A percentile compares a stretch with the other conserved stretches of the same genome.
These are phyloP conservation scores for Alternaria gaisen DNA, from an alignment of 2,329 filamentous ascomycete genomes.

Conservation along the genomic window DNA sequence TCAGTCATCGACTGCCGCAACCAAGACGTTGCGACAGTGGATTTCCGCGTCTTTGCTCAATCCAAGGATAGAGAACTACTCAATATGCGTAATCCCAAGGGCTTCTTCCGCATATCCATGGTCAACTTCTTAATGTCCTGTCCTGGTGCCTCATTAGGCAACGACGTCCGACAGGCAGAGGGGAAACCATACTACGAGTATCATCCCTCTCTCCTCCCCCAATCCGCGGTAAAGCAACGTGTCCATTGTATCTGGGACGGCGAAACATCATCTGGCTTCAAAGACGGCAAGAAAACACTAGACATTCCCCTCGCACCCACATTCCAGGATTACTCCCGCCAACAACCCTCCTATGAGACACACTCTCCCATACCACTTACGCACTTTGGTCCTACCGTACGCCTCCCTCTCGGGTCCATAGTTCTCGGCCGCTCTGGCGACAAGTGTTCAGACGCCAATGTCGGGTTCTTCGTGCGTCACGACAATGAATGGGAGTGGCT, in stretches of 20 bases:
- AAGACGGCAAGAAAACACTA: constrained; percentile 31
- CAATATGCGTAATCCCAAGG: constrained; percentile 50
- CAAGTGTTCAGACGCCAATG: constrained; percentile 44
- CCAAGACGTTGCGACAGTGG: constrained; percentile 61
- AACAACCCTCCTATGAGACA: constrained; percentile 47
- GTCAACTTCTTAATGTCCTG: constrained; percentile 55
- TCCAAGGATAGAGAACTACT: constrained; percentile 53
- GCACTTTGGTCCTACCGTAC: constrained; percentile 48
- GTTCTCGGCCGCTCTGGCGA: constrained; percentile 48
- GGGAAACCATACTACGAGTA: constrained; percentile 52
- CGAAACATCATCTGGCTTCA: constrained; percentile 18
- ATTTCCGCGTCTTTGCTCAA: constrained; percentile 58
- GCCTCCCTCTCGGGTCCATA: constrained; percentile 51
- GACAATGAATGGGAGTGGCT: constrained; percentile 48
- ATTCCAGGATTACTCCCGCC: constrained; percentile 31
- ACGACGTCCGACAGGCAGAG: constrained; percentile 38
- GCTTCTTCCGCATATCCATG: constrained; percentile 53
- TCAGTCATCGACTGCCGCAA: constrained; percentile 51
- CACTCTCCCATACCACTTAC: constrained; percentile 33
- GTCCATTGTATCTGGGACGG: constrained; percentile 42
- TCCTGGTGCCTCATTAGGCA: constrained; percentile 49
- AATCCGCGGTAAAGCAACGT: constrained; percentile 37
- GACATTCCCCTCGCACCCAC: constrained; percentile 29
- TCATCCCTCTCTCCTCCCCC: constrained; percentile 50
- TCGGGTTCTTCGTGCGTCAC: constrained; percentile 44